Evolutionary conservation across 345 rosid genomes (phyloP), one percentile per base, ranked within the genome.

Genomic region (Crucihimalaya himalaica): DNA sequence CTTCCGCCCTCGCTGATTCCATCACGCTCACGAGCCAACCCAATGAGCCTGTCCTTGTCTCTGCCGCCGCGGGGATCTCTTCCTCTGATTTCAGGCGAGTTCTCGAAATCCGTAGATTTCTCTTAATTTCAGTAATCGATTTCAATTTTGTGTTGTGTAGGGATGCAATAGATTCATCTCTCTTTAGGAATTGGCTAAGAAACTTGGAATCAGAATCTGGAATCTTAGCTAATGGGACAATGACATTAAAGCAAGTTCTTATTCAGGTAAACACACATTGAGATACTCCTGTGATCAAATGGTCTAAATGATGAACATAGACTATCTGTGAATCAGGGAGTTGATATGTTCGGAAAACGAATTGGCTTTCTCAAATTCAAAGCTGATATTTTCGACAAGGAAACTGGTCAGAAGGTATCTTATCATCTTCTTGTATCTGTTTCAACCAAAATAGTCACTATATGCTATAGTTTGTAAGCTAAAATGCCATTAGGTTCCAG

Each of bases 291-390:
- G 39, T 9, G 39, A 35, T 35, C 39, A 35, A 35, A 35, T 35
- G 39, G 39, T 9, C 11, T 10, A 0, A 35, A 35, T 11, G 14
- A 37, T 37, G 40, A 37, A 35, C n/a, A 35, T 13, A 11, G 10
- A 9, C 40, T 35, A 35, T 8, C 11, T 35, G 0, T 40, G 51
- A 27, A 14, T 45, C 48, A 40, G 46, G 97, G 96, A 47, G 90
- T 94, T 63, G 98, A 94, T 83, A 87, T 89, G 97, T 91, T 94
- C 61, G 97, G 96, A 25, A 78, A 76, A 59, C 74, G 89, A 20
- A 67, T 91, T 57, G 98, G 98, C 15, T 91, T 91, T 85, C 82
- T 94, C 51, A 91, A 94, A 82, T 89, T 91, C 85, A 86, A 80
- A 77, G 98, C 98, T 0, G 93, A 91, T 69, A 79, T 91, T 42